These are phyloP conservation scores for Zymoseptoria passerinii DNA, from an alignment of 2,329 filamentous ascomycete species.

Conservation along the genomic window DNA sequence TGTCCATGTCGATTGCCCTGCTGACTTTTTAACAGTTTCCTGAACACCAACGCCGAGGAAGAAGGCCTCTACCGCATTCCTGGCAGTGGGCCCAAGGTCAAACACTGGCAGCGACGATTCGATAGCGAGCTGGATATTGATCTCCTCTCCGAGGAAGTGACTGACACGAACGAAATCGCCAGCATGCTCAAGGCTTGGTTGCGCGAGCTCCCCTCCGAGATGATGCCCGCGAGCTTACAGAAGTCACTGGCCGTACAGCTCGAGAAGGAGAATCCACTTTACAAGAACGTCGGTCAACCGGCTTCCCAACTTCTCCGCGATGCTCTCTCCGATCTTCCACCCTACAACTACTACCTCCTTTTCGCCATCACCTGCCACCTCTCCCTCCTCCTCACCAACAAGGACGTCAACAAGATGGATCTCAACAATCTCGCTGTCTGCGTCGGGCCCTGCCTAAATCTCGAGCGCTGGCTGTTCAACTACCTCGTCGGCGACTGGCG, in stretches of 20 bases:
- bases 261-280: slow-evolving; percentile 67
- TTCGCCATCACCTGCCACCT: slow-evolving; percentile 97
- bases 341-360: slow-evolving; percentile 94
- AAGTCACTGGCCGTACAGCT: slow-evolving; percentile 74
- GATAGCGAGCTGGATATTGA: slow-evolving; percentile 77
- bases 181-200: slow-evolving; percentile 97
- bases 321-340: slow-evolving; percentile 85
- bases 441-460: slow-evolving; percentile 94
- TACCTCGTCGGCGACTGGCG: slow-evolving; percentile 94
- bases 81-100: slow-evolving; percentile 81
- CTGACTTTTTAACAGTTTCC: slow-evolving; percentile 47
- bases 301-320: slow-evolving; percentile 83
- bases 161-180: slow-evolving; percentile 93
- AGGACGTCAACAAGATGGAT: slow-evolving; percentile 97
- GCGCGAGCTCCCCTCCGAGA: slow-evolving; percentile 84
- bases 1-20: neutral
- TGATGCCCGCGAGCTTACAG: slow-evolving; percentile 80
- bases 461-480: slow-evolving; percentile 90
- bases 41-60: slow-evolving; percentile 91
- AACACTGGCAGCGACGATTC: slow-evolving; percentile 87
- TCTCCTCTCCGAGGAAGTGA: slow-evolving; percentile 78
- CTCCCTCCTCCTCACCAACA: slow-evolving; percentile 80
- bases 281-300: slow-evolving; percentile 46
- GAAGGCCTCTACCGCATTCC: slow-evolving; percentile 90
- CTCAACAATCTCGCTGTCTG: slow-evolving; percentile 93